Conservation (phyloP, 306 rosid species). For the Spatholobus suberectus region DNA sequence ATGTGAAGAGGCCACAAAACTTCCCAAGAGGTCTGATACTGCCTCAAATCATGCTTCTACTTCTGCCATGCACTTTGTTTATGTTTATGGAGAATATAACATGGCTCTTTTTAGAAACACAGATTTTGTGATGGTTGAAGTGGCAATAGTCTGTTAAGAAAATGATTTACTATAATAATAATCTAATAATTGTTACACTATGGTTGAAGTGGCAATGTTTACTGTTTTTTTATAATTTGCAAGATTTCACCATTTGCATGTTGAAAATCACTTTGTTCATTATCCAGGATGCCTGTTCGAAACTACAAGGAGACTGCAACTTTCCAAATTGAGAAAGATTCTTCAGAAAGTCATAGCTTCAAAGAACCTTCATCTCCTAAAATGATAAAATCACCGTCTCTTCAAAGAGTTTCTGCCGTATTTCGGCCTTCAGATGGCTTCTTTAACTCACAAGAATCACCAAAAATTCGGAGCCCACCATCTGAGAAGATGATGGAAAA, state of each 20-base stretch:
- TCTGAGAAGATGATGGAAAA: conserved; percentile 85
- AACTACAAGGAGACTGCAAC: conserved; percentile 88
- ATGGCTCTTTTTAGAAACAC: background rate
- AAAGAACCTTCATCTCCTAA: conserved; percentile 98
- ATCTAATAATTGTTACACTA: conserved; percentile 17
- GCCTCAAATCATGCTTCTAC: conserved; percentile 38
- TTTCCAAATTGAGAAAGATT: conserved; percentile 97
- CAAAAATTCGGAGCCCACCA: conserved; percentile 84
- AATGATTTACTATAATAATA: conserved; percentile 23
- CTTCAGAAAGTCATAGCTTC: conserved; percentile 83
- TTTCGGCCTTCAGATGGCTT: conserved; percentile 71
- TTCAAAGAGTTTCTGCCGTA: conserved; percentile 78
- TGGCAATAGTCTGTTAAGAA: background rate
- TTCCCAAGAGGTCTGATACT: conserved; percentile 86
- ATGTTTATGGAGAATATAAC: conserved; percentile 24
- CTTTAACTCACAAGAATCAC: conserved; percentile 84
- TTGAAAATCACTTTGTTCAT: conserved; percentile 12
- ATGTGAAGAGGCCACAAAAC: conserved; percentile 97
- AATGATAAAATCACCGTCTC: conserved; percentile 93
- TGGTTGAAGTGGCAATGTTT: conserved; percentile 18
- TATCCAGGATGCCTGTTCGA: conserved; percentile 88
- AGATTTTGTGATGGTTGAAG: conserved; percentile 14
- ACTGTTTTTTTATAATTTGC: background rate
- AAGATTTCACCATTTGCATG: conserved; percentile 12
- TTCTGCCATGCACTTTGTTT: conserved; percentile 18